Evolutionary conservation across 169 alveolate species (phyloP).

Genomic region (Cryptosporidium felis): DNA sequence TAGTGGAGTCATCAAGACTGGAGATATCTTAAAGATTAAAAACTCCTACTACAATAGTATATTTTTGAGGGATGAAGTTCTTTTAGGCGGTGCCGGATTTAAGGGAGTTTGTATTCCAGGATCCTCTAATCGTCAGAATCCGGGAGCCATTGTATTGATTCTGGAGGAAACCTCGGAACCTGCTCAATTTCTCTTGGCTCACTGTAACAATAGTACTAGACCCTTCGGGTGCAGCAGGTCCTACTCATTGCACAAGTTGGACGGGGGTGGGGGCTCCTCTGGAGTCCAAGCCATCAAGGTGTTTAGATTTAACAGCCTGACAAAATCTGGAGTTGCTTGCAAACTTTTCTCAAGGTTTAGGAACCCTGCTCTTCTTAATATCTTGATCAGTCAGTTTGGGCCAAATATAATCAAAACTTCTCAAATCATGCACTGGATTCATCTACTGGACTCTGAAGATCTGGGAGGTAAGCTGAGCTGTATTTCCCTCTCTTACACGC

Average conservation of each 20-base stretch:
- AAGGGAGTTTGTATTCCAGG: not conserved
- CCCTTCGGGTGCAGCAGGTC: constrained; percentile 17
- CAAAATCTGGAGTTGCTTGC: constrained; percentile 41
- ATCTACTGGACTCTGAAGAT: constrained; percentile 3
- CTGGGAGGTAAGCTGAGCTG: not conserved
- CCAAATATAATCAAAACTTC: constrained; percentile 35
- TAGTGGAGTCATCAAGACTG: constrained; percentile 36
- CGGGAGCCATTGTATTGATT: constrained; percentile 42
- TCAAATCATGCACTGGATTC: constrained; percentile 37
- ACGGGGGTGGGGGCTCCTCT: not conserved
- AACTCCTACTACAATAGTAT: not conserved
- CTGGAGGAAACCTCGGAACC: constrained; percentile 56
- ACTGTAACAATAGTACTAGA: constrained; percentile 10
- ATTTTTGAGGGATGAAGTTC: not conserved
- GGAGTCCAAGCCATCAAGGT: constrained; percentile 22
- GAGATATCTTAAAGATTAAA: constrained; percentile 23
- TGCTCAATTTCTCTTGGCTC: constrained; percentile 25
- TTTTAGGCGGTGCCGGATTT: not conserved
- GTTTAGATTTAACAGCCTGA: not conserved
- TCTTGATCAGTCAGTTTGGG: constrained; percentile 32
- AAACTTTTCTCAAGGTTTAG: constrained; percentile 8
- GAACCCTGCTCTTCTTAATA: not conserved
- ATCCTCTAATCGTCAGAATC: not conserved
- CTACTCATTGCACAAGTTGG: constrained; percentile 11
- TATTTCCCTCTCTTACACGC: constrained; percentile 30